Base-by-base conservation (phyloP, 2,329 filamentous ascomycete genomes). In the Emergomyces pasteurianus region DNA sequence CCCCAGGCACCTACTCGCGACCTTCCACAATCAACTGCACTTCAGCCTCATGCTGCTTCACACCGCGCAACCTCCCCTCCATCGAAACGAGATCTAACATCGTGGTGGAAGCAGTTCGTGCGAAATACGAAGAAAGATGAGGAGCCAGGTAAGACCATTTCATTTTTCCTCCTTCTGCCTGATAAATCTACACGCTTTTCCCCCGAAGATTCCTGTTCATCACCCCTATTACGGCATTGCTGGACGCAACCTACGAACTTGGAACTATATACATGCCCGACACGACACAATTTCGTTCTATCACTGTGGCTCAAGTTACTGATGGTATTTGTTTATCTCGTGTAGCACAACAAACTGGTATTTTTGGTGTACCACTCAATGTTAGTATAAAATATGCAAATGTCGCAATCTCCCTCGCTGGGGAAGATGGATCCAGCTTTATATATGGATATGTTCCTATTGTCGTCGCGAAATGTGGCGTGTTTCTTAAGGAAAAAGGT, bases 371-470 rank as follows among this genome's bases (percentile, higher is more conserved):
- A 40, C 91, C 94, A 46, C 82, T 99, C 62, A 89, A 91, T 68
- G 86, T 92, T 71, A 97, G 92, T 77, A 97, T 99, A 73, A 89
- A 88, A 63, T 97, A 99, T 74, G 94, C 94, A 62, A 99, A 97
- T 71, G 94, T 99, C 63, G 94, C 94, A 65, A 99, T 99, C 70
- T 97, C 92, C 26, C 83, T 99, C 34, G 89, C 94, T 66, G 92
- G 97, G 72, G 90, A 92, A 66, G 83, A 94, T 66, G 92, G 92
- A 38, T 86, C 94, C 74, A 96, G 90, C 76, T 97, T 96, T 74
- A 96, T 97, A 59, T 99, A 97, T 74, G 94, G 94, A 70, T 97
- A 97, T 71, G 92, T 99, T 8, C 94, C 94, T 21, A 97, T 99
- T 65, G 92, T 99, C 50, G 92, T 99, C 59, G 94, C 94, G 42